These are phyloP conservation scores for Betula pendula DNA, from an alignment of 306 rosid species.

Conservation along the genomic window DNA sequence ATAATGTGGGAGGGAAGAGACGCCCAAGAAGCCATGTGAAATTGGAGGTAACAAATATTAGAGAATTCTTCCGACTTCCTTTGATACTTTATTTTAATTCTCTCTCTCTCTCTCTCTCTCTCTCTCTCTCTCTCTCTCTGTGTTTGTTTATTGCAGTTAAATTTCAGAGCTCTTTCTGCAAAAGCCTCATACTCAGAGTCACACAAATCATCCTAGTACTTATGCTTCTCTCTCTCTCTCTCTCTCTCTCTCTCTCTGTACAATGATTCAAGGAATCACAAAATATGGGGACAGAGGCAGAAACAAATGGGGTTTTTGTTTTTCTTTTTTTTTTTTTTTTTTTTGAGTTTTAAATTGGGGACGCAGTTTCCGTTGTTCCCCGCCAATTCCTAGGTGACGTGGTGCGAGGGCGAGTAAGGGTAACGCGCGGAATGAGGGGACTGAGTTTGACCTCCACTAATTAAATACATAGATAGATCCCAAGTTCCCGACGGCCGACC, in stretches of 20 bases:
- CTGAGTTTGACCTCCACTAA: not conserved
- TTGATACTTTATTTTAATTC: not conserved
- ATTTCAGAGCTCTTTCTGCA: slow-evolving; percentile 41
- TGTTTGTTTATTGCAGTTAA: slow-evolving; percentile 34
- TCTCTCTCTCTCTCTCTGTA: not conserved
- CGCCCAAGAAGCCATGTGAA: slow-evolving; percentile 95
- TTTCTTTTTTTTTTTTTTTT: not conserved
- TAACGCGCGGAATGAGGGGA: slow-evolving; percentile 32
- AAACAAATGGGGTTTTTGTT: not conserved
- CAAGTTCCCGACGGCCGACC: too few relatives aligned
- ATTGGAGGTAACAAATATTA: slow-evolving; percentile 75
- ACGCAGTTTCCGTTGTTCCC: slow-evolving; percentile 47
- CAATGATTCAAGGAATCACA: slow-evolving; percentile 27
- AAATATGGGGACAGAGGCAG: slow-evolving; percentile 25
- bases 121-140: slow-evolving; percentile 20
- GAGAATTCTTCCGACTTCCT: slow-evolving; percentile 46
- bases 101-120: not conserved
- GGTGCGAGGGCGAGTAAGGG: slow-evolving; percentile 21
- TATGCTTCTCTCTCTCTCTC: not conserved
- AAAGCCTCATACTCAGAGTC: too few relatives aligned
- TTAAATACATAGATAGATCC: too few relatives aligned
- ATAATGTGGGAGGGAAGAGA: slow-evolving; percentile 50
- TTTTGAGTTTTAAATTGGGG: slow-evolving; percentile 37
- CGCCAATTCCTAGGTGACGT: slow-evolving; percentile 50
- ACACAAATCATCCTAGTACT: not conserved